Evolutionary conservation across 306 rosid genomes (phyloP).

Genomic region (Phaseolus lunatus): DNA sequence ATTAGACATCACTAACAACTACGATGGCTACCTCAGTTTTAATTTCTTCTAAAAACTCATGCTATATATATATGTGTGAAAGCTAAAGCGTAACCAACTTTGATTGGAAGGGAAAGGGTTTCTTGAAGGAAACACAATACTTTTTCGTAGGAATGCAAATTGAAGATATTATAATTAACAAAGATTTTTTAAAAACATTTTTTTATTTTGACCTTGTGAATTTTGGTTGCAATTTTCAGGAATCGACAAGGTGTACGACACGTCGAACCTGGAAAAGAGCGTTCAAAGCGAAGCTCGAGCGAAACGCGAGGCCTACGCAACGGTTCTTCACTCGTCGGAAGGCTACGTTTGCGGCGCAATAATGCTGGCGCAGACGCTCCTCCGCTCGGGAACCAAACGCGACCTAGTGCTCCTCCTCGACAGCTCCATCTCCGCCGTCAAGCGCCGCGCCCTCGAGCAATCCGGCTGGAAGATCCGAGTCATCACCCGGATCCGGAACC

Average conservation of each 20-base stretch:
- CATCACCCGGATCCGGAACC: conserved; percentile 83
- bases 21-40: background rate
- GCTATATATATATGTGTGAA: too few relatives aligned
- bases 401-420: conserved; percentile 84
- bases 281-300: conserved; percentile 44
- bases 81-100: too few relatives aligned
- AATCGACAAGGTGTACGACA: conserved; percentile 73
- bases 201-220: background rate
- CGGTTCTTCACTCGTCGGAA: conserved; percentile 80
- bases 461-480: conserved; percentile 83
- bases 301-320: conserved; percentile 86
- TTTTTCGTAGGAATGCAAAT: too few relatives aligned
- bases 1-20: conserved; percentile 20
- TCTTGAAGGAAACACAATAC: too few relatives aligned
- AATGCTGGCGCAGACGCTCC: conserved; percentile 79
- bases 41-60: background rate
- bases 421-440: conserved; percentile 61
- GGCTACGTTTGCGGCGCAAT: conserved; percentile 92
- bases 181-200: too few relatives aligned
- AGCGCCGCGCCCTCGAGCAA: conserved; percentile 62
- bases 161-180: too few relatives aligned
- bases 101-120: too few relatives aligned
- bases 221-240: conserved; percentile 49
- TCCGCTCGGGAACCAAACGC: conserved; percentile 73
- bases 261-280: conserved; percentile 55